phyloP scores from a whole-genome alignment of 108 stramenopile genomes.

The Hondaea fermentalgiana region DNA sequence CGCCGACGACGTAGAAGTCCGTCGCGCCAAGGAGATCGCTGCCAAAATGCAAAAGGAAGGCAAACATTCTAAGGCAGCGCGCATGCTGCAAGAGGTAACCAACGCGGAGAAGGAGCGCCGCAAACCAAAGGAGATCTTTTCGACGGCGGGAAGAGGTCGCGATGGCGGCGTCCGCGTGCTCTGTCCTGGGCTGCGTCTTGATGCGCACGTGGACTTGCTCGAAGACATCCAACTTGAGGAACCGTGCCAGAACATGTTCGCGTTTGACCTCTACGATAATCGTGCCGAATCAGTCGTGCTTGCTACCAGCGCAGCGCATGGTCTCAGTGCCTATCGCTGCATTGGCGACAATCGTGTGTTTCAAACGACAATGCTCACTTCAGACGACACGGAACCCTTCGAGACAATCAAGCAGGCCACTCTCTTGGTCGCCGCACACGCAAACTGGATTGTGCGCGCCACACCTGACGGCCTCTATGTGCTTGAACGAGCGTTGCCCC shows the following conservation, averaged over 20 bases:
- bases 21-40: not conserved
- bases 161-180: not conserved
- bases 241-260: not conserved
- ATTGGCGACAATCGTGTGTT: not conserved
- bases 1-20: not conserved
- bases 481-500: not conserved
- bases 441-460: not conserved
- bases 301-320: not conserved
- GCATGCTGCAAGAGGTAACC: not conserved
- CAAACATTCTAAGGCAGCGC: not conserved
- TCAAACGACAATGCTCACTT: not conserved
- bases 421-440: not conserved
- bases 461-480: not conserved
- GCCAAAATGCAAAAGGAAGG: not conserved
- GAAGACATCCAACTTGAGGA: not conserved
- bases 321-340: not conserved
- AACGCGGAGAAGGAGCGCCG: not conserved
- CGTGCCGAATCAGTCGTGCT: not conserved
- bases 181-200: not conserved
- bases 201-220: not conserved
- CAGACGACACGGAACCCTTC: not conserved
- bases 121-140: not conserved
- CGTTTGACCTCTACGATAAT: not conserved
- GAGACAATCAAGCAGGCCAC: not conserved
- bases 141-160: not conserved